These are phyloP conservation scores for Sporothrix sp. DNA, from an alignment of 2,329 filamentous ascomycete genomes.

Conservation along the genomic window DNA sequence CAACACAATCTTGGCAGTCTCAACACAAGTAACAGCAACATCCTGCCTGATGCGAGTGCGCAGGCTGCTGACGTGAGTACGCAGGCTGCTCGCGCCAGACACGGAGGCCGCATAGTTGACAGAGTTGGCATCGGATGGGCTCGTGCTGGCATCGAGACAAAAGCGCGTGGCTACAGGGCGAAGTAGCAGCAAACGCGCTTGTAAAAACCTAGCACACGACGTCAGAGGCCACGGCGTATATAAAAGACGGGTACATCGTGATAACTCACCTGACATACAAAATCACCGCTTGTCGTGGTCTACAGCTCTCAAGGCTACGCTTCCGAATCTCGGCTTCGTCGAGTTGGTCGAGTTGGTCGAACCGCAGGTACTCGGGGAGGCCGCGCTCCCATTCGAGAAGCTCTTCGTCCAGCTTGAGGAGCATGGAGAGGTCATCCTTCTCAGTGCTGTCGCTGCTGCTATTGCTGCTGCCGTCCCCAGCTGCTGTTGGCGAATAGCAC, in stretches of 20 bases:
- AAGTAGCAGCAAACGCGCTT: not conserved
- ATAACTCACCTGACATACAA: no score
- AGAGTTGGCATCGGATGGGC: not conserved
- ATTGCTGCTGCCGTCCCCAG: not conserved
- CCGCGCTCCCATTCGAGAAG: not conserved
- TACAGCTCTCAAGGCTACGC: not conserved
- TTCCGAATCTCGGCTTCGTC: not conserved
- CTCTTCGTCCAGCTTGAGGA: not conserved
- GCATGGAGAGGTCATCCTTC: not conserved
- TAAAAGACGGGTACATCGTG: no score
- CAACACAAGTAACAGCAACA: not conserved
- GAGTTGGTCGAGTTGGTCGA: not conserved
- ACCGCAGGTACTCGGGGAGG: not conserved
- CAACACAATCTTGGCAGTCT: not conserved
- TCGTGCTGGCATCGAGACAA: not conserved
- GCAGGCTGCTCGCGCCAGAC: no score
- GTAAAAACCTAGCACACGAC: not conserved
- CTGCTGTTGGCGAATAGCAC: not conserved
- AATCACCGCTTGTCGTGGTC: not conserved
- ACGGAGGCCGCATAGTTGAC: not conserved
- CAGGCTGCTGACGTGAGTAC: not conserved
- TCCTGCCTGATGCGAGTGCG: not conserved
- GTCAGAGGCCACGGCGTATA: no score
- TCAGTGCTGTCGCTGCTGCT: not conserved
- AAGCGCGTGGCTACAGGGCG: not conserved